Evolutionary conservation across 805 yeast genomes (phyloP).

Genomic region (Hanseniaspora nectarophila): DNA sequence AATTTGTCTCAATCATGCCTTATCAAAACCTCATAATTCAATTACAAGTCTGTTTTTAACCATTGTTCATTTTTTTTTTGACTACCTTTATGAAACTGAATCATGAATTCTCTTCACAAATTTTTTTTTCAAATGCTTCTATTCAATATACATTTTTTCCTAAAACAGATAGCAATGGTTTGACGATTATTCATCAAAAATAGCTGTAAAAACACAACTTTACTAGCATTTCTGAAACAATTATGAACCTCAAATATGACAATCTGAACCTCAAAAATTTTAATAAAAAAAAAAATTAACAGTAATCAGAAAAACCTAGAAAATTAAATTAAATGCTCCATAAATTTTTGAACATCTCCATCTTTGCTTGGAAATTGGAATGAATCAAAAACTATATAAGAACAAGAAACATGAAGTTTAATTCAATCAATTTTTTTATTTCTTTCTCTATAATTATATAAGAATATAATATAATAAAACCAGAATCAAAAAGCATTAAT

Average conservation of each 20-base stretch:
- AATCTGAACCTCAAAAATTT: neutral
- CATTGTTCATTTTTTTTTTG: too few species aligned
- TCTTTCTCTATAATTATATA: neutral
- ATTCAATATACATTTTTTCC: neutral
- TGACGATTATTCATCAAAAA: neutral
- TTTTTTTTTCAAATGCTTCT: neutral
- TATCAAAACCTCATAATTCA: neutral
- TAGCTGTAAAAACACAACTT: neutral
- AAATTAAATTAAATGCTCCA: too few species aligned
- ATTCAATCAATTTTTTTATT: too few species aligned
- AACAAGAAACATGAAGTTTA: neutral
- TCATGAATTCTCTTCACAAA: neutral
- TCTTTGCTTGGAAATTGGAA: neutral
- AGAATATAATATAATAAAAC: constrained; percentile 2
- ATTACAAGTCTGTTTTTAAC: too few species aligned
- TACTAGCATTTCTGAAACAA: neutral
- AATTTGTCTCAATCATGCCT: too few species aligned
- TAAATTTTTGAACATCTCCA: neutral
- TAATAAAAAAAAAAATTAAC: too few species aligned
- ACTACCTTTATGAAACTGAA: neutral
- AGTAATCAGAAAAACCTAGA: too few species aligned
- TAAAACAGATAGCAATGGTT: neutral
- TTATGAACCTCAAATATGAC: neutral
- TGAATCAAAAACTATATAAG: neutral
- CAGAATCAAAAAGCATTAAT: constrained; percentile 4